phyloP scores from a whole-genome alignment of 2,329 filamentous ascomycete species.

The Cordyceps cicadae region DNA sequence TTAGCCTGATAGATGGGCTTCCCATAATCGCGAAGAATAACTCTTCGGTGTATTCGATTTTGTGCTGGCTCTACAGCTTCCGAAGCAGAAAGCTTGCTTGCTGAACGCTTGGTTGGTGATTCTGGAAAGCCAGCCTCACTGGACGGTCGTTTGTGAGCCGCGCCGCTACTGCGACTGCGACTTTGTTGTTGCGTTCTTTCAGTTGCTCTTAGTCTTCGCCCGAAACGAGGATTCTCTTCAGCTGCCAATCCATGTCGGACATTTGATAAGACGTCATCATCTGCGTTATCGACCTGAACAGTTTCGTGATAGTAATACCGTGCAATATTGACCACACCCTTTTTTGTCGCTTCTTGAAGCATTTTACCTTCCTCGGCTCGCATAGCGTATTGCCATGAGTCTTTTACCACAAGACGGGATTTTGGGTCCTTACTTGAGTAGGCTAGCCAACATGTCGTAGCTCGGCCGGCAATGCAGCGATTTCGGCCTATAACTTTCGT shows the following conservation, averaged over 20 bases:
- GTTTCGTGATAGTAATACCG: slow-evolving; percentile 36
- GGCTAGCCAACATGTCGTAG: slow-evolving; percentile 37
- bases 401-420: slow-evolving; percentile 34
- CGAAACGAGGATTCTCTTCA: not conserved
- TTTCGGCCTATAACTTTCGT: slow-evolving; percentile 26
- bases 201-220: not conserved
- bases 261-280: slow-evolving; percentile 21
- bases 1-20: slow-evolving; percentile 34
- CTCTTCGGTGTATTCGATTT: slow-evolving; percentile 32
- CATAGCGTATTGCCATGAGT: slow-evolving; percentile 35
- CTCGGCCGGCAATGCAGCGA: slow-evolving; percentile 29
- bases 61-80: not conserved
- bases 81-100: not conserved
- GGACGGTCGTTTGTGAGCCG: not conserved
- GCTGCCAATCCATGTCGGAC: not conserved
- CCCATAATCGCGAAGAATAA: slow-evolving; percentile 33
- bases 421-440: slow-evolving; percentile 27
- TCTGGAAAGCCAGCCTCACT: not conserved
- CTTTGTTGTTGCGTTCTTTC: not conserved
- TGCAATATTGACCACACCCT: slow-evolving; percentile 31
- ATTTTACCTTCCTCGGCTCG: slow-evolving; percentile 34
- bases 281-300: slow-evolving; percentile 23
- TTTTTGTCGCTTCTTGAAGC: slow-evolving; percentile 27
- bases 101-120: not conserved
- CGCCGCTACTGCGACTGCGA: not conserved